These are phyloP conservation scores for Zopfia rhizophila DNA, from an alignment of 2,329 filamentous ascomycete species.

Conservation along the genomic window DNA sequence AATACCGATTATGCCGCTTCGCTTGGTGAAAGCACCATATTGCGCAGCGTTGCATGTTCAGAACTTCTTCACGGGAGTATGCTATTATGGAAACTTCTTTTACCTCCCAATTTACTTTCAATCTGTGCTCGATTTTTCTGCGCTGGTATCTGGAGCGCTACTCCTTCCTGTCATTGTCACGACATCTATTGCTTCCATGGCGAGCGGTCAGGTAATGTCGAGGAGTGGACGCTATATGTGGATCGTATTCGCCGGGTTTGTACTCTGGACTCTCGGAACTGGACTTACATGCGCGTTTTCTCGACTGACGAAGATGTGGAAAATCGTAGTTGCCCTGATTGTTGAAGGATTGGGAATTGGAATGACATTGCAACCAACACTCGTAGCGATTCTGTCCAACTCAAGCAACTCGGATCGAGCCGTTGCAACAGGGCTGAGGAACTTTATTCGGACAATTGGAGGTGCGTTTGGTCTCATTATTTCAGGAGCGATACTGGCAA, in stretches of 20 bases:
- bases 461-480: constrained; percentile 54
- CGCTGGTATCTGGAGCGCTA: constrained; percentile 21
- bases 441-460: constrained; percentile 69
- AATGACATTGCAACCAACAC: constrained; percentile 60
- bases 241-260: constrained; percentile 45
- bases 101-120: constrained; percentile 71
- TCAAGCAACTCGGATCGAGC: constrained; percentile 65
- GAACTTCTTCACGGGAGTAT: constrained; percentile 68
- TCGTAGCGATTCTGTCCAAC: constrained; percentile 66
- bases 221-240: constrained; percentile 31
- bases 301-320: constrained; percentile 52
- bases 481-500: constrained; percentile 27
- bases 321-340: constrained; percentile 64
- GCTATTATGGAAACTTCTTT: constrained; percentile 68
- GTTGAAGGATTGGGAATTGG: constrained; percentile 60
- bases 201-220: constrained; percentile 30
- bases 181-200: constrained; percentile 27
- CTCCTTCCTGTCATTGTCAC: constrained; percentile 30
- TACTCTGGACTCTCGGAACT: constrained; percentile 61
- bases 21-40: constrained; percentile 13
- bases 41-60: constrained; percentile 66
- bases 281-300: constrained; percentile 62
- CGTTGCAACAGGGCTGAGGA: constrained; percentile 69
- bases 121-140: constrained; percentile 54
- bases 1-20: constrained; percentile 66